Evolutionary conservation across 495 filamentous ascomycete genomes (phyloP), one percentile per base, ranked within the genome.

Genomic region (Oleoguttula mirabilis): DNA sequence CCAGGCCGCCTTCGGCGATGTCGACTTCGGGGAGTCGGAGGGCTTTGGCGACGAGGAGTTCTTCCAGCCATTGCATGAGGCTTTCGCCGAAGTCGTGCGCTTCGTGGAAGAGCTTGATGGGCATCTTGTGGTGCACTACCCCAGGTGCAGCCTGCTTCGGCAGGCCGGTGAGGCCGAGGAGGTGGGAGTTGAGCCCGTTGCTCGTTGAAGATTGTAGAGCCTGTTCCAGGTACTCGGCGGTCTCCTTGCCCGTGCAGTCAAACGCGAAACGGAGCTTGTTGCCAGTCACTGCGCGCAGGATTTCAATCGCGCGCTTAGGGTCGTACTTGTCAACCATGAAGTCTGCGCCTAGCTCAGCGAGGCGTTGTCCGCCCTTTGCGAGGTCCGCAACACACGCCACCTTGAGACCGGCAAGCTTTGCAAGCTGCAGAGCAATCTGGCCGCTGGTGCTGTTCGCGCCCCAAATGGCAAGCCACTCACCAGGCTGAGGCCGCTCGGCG

Each of bases 401-500:
- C 21, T 65, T 65, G 3, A 83, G 54, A 0, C 75, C 73, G 11
- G 66, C 67, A 0, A 77, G 62, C 27, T 72, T 74, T 12, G 75
- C 76, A 5, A 82, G 59, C 56, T 81, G 76, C 11, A 79, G 55
- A 7, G 72, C 66, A 21, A 75, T 57, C 35, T 69, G 66, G 0
- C 76, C 78, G 3, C 75, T 77, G 1, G 70, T 78, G 27, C 76
- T 78, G 1, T 59, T 63, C 70, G 76, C 78, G 50, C 77, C 79
- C 78, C 78, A 83, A 11, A 82, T 71, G 10, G 68, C 75, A 41
- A 83, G 55, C 77, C 77, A 83, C 21, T 82, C 77, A 0, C 72
- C 75, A 7, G 47, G 30, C 34, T 59, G 57, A 1, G 68, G 61
- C 24, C 67, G 60, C 43, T 75, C 73, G 10, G 56, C 47, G 10